These are phyloP conservation scores for Penicillium bialowiezense DNA, from an alignment of 495 filamentous ascomycete genomes.

Conservation along the genomic window DNA sequence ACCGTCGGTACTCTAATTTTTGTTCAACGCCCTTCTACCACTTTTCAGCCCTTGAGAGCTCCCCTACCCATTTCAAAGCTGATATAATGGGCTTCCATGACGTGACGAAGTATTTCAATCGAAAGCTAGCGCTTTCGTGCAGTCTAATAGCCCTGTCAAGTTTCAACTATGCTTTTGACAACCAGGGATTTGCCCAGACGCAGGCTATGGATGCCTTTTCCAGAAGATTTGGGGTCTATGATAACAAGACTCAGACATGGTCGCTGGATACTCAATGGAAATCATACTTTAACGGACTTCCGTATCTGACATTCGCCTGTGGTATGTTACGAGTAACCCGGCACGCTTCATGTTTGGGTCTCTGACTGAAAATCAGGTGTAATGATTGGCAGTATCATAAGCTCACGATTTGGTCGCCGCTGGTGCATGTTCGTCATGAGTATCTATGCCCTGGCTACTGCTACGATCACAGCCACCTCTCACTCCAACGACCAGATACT, in stretches of 20 bases:
- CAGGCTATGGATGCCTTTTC: constrained; percentile 29
- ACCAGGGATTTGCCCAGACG: constrained; percentile 22
- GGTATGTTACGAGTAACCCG: constrained; percentile 9
- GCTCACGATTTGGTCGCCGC: constrained; percentile 29
- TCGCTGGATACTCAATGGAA: constrained; percentile 21
- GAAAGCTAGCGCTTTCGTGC: constrained; percentile 1
- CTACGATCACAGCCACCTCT: constrained; percentile 31
- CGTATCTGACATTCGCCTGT: constrained; percentile 27
- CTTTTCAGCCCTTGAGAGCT: no score
- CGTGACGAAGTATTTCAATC: background rate
- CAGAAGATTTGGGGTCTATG: constrained; percentile 25
- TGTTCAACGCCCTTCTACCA: no score
- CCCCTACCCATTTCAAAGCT: no score
- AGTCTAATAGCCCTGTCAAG: constrained; percentile 25
- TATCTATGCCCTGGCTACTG: constrained; percentile 29
- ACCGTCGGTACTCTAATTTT: no score
- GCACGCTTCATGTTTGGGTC: background rate
- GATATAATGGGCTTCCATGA: background rate
- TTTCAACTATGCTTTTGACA: constrained; percentile 33
- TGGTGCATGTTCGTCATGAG: constrained; percentile 36
- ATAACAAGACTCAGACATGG: constrained; percentile 15
- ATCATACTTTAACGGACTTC: constrained; percentile 30
- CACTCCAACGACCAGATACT: constrained; percentile 26
- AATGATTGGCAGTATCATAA: constrained; percentile 26
- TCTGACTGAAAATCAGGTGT: constrained; percentile 15